Evolutionary conservation across 1,284 basidiomycete species (phyloP).

Genomic region (Athelia sp.): DNA sequence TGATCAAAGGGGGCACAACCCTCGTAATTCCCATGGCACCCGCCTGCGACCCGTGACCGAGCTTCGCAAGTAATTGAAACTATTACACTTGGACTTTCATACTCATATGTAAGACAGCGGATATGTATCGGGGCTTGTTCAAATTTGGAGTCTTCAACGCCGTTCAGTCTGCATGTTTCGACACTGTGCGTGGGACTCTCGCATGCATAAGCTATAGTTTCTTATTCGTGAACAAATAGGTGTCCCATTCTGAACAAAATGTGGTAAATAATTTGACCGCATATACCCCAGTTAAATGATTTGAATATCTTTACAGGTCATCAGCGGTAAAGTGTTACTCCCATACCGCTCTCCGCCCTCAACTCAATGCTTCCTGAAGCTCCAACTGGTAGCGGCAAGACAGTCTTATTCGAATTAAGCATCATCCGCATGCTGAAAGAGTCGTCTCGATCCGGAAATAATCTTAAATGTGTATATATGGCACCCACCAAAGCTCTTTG

Average conservation of each 20-base stretch:
- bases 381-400: slow-evolving; percentile 91
- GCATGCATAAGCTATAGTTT: slow-evolving; percentile 60
- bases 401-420: slow-evolving; percentile 89
- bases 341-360: not conserved
- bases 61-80: slow-evolving; percentile 52
- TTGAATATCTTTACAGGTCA: slow-evolving; percentile 54
- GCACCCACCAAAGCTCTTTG: slow-evolving; percentile 96
- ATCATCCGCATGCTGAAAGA: slow-evolving; percentile 74
- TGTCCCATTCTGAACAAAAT: slow-evolving; percentile 69
- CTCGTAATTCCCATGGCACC: slow-evolving; percentile 39
- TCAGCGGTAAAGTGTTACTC: slow-evolving; percentile 58
- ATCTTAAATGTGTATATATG: slow-evolving; percentile 82
- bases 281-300: too few relatives aligned
- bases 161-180: slow-evolving; percentile 81
- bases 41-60: slow-evolving; percentile 66
- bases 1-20: slow-evolving; percentile 15
- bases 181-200: slow-evolving; percentile 24
- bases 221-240: slow-evolving; percentile 43
- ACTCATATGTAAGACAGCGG: slow-evolving; percentile 45
- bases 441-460: slow-evolving; percentile 28
- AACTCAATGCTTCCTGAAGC: slow-evolving; percentile 39
- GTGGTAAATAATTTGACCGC: too few relatives aligned
- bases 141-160: slow-evolving; percentile 88
- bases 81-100: not conserved
- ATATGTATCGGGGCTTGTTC: slow-evolving; percentile 77